Percentiles rank a stretch among this genome's conserved stretches.
These are phyloP conservation scores for Dictyostelium intermedium DNA, from an alignment of 78 protist species.

Conservation along the genomic window DNA sequence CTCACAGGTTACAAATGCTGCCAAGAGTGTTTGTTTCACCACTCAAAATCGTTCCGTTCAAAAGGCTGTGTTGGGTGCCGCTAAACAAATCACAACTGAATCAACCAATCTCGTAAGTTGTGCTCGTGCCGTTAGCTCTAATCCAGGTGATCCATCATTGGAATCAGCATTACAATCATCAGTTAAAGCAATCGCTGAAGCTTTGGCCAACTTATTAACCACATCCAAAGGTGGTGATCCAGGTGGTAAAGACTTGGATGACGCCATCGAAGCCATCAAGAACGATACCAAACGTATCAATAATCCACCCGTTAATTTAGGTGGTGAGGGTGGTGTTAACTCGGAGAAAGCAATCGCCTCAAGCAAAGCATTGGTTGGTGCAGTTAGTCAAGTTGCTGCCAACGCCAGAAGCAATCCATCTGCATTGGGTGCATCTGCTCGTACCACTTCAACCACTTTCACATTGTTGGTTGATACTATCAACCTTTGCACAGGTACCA, in stretches of 20 bases:
- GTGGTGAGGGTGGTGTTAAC: slow-evolving; percentile 66
- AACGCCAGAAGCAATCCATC: slow-evolving; percentile 73
- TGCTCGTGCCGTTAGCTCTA: slow-evolving; percentile 65
- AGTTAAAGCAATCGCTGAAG: slow-evolving; percentile 73
- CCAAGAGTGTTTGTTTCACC: slow-evolving; percentile 73
- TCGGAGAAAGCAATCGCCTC: slow-evolving; percentile 32
- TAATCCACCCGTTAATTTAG: slow-evolving; percentile 65
- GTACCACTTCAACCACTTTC: slow-evolving; percentile 49
- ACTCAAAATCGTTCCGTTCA: slow-evolving; percentile 66
- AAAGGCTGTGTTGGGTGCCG: slow-evolving; percentile 73
- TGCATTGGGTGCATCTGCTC: slow-evolving; percentile 65
- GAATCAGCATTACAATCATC: slow-evolving; percentile 43
- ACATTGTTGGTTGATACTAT: slow-evolving; percentile 39
- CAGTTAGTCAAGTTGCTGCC: slow-evolving; percentile 41
- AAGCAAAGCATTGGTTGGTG: slow-evolving; percentile 44
- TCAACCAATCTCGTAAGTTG: slow-evolving; percentile 63
- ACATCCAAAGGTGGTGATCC: slow-evolving; percentile 79
- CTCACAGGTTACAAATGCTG: slow-evolving; percentile 76
- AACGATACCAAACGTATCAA: slow-evolving; percentile 55
- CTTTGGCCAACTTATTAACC: slow-evolving; percentile 56
- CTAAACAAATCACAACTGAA: slow-evolving; percentile 71
- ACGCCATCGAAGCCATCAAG: slow-evolving; percentile 62
- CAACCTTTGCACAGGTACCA: slow-evolving; percentile 60
- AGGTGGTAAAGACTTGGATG: slow-evolving; percentile 83
- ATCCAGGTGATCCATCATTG: slow-evolving; percentile 77